A percentile compares a stretch with the other conserved stretches of the same genome.
These are phyloP conservation scores for Nakazawaea peltata DNA, from an alignment of 805 yeast genomes.

Conservation along the genomic window DNA sequence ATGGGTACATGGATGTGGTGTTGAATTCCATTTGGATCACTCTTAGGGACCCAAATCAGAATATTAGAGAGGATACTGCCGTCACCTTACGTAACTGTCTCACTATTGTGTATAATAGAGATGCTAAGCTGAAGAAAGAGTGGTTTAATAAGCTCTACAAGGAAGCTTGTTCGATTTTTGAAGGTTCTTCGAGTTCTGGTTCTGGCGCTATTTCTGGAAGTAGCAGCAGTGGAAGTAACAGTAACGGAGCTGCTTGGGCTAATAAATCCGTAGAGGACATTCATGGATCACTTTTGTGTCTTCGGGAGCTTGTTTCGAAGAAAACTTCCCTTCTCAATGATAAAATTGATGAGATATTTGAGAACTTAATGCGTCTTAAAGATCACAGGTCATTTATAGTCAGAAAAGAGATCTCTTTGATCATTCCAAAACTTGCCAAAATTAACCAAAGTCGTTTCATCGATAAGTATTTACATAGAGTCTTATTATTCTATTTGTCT, in stretches of 20 bases:
- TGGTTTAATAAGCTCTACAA: conserved; percentile 61
- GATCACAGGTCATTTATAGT: conserved; percentile 72
- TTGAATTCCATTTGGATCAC: conserved; percentile 85
- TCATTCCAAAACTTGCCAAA: conserved; percentile 75
- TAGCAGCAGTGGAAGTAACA: too few relatives aligned
- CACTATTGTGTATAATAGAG: conserved; percentile 73
- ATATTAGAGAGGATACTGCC: conserved; percentile 80
- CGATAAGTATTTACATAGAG: conserved; percentile 70
- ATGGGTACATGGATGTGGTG: conserved; percentile 69
- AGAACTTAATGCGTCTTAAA: conserved; percentile 61
- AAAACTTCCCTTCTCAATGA: conserved; percentile 68
- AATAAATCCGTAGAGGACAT: conserved; percentile 49
- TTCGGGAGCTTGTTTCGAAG: conserved; percentile 62
- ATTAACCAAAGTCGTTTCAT: conserved; percentile 72
- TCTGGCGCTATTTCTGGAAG: too few relatives aligned
- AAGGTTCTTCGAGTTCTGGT: conserved; percentile 12
- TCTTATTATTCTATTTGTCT: conserved; percentile 67
- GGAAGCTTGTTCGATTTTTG: conserved; percentile 24
- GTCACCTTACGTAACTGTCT: conserved; percentile 70
- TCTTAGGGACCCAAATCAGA: conserved; percentile 66
- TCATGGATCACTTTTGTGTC: conserved; percentile 84
- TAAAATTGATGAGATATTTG: conserved; percentile 71
- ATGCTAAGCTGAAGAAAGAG: conserved; percentile 54
- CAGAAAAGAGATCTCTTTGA: conserved; percentile 75
- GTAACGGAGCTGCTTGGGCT: too few relatives aligned